phyloP scores from a whole-genome alignment of 768 basidiomycete genomes.

The Mycena vitilis region DNA sequence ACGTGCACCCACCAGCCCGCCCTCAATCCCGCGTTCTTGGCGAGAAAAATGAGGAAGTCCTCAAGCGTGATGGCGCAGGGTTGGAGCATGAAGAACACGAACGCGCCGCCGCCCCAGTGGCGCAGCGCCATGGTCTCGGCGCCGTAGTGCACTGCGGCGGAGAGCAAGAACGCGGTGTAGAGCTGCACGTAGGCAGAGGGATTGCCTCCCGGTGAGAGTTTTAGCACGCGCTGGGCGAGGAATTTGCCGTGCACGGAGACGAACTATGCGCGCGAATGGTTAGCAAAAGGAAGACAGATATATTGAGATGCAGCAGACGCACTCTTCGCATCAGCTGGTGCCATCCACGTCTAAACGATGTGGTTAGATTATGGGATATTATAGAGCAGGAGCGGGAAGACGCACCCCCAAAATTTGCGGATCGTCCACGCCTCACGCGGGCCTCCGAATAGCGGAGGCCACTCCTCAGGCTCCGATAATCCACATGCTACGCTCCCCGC shows the following conservation, averaged over 20 bases:
- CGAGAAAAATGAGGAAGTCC: slow-evolving; percentile 18
- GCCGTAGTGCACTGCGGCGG: slow-evolving; percentile 47
- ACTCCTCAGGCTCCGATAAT: slow-evolving; percentile 46
- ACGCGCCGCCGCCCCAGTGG: slow-evolving; percentile 14
- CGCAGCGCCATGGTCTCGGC: slow-evolving; percentile 45
- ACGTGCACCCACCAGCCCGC: not conserved
- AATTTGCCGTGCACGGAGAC: slow-evolving; percentile 43
- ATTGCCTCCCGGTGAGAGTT: slow-evolving; percentile 40
- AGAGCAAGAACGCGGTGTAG: slow-evolving; percentile 49
- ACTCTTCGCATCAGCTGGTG: slow-evolving; percentile 30
- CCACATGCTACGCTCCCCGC: slow-evolving; percentile 40
- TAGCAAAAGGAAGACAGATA: not conserved
- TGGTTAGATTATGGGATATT: not conserved
- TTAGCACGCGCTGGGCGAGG: slow-evolving; percentile 39
- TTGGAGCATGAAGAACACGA: slow-evolving; percentile 28
- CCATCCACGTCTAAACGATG: slow-evolving; percentile 21
- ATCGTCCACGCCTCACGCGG: slow-evolving; percentile 51
- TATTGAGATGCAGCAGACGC: not conserved
- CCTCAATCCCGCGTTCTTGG: not conserved
- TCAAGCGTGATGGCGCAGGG: slow-evolving; percentile 24
- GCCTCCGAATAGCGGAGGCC: slow-evolving; percentile 52
- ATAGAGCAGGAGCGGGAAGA: not conserved
- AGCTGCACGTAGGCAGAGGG: slow-evolving; percentile 47
- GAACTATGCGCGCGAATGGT: slow-evolving; percentile 35
- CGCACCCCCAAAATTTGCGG: slow-evolving; percentile 51